A percentile compares a stretch with the other conserved stretches of the same genome.
Conservation (phyloP, 2,329 filamentous ascomycete species). For the Fusarium stilboides region DNA sequence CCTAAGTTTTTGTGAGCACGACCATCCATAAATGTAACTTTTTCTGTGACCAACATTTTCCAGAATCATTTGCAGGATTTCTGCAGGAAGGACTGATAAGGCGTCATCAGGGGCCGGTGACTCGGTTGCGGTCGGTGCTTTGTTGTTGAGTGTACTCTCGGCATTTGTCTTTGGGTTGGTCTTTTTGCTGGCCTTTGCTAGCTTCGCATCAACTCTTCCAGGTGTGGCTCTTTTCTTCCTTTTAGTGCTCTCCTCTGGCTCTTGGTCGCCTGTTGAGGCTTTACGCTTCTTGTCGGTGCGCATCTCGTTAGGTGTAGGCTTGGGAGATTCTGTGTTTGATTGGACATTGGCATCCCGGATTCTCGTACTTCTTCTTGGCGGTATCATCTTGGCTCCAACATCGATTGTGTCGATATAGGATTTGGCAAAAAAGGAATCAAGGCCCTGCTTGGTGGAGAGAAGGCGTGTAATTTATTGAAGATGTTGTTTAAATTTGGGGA, state of each 20-base stretch:
- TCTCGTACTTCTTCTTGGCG: constrained; percentile 7
- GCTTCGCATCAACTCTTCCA: neutral
- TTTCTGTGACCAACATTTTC: neutral
- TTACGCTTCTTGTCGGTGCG: constrained; percentile 5
- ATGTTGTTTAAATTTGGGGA: too few relatives aligned
- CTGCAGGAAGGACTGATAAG: constrained; percentile 9
- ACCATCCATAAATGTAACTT: accelerated
- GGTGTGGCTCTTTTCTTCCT: neutral
- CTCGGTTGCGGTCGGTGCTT: neutral
- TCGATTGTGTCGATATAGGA: too few relatives aligned
- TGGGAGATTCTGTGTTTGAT: neutral
- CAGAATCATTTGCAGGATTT: neutral
- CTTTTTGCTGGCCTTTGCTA: neutral
- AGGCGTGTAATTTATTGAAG: too few relatives aligned
- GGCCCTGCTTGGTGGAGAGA: too few relatives aligned
- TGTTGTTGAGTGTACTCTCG: accelerated
- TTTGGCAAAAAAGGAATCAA: too few relatives aligned
- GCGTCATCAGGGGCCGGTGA: neutral
- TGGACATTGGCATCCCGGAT: neutral
- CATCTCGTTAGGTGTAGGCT: neutral
- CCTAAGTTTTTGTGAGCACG: neutral
- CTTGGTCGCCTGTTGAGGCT: neutral
- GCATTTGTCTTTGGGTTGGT: neutral
- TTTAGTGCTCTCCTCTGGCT: neutral
- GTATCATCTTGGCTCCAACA: too few relatives aligned